Evolutionary conservation across 2,329 filamentous ascomycete species (phyloP).

Genomic region (Pseudopithomyces maydicus): DNA sequence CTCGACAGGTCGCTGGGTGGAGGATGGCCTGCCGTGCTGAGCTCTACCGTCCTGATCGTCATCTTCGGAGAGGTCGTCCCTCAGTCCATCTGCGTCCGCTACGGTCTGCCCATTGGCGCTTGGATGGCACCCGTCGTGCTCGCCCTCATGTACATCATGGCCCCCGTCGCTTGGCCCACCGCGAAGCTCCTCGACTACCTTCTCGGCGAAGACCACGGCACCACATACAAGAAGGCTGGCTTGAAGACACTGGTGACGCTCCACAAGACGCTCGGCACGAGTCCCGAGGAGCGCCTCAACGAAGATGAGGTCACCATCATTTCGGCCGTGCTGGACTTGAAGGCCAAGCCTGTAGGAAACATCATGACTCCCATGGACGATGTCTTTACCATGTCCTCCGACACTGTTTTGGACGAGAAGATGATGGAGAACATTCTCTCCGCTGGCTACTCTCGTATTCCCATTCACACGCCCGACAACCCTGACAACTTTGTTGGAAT

Average conservation of each 20-base stretch:
- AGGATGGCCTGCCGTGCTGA: slow-evolving; percentile 90
- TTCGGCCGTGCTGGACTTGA: slow-evolving; percentile 92
- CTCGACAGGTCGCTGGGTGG: slow-evolving; percentile 92
- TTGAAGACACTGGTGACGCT: slow-evolving; percentile 95
- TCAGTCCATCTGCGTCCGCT: slow-evolving; percentile 94
- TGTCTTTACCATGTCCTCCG: slow-evolving; percentile 95
- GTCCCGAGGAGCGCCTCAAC: slow-evolving; percentile 83
- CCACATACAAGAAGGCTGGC: slow-evolving; percentile 96
- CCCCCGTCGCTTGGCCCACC: slow-evolving; percentile 89
- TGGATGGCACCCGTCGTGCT: slow-evolving; percentile 91
- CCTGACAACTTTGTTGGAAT: slow-evolving; percentile 91
- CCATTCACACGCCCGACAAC: slow-evolving; percentile 87
- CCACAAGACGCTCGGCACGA: slow-evolving; percentile 87
- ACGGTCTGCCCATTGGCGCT: slow-evolving; percentile 91
- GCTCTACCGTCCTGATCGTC: slow-evolving; percentile 92
- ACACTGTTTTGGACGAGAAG: slow-evolving; percentile 87
- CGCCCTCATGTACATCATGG: slow-evolving; percentile 87
- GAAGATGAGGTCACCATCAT: slow-evolving; percentile 99
- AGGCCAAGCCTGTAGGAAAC: slow-evolving; percentile 90
- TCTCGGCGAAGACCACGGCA: slow-evolving; percentile 92
- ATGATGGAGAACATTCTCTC: slow-evolving; percentile 95
- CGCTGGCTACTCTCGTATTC: slow-evolving; percentile 93
- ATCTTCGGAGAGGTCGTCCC: slow-evolving; percentile 98
- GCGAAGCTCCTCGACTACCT: slow-evolving; percentile 94
- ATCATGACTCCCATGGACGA: slow-evolving; percentile 99